These are phyloP conservation scores for Cladorrhinum sp. DNA, from an alignment of 2,329 filamentous ascomycete species.

Conservation along the genomic window DNA sequence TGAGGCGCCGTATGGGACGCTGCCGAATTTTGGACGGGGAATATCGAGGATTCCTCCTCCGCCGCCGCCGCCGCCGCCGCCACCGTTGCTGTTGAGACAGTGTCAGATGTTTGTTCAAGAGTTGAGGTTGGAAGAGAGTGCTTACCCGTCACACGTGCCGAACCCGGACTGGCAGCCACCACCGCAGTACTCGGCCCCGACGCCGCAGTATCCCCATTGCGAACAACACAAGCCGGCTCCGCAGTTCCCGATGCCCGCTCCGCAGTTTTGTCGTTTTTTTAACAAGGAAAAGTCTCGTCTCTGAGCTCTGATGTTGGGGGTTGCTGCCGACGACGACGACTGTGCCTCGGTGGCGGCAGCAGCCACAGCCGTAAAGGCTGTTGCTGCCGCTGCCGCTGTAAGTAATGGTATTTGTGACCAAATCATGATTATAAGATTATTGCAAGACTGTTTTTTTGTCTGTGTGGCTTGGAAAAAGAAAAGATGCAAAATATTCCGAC, in stretches of 20 bases:
- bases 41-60: slow-evolving; percentile 6
- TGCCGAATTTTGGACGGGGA: slow-evolving; percentile 16
- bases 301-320: background rate
- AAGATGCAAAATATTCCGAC: background rate
- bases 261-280: slow-evolving; percentile 15
- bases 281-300: background rate
- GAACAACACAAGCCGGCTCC: slow-evolving; percentile 9
- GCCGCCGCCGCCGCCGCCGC: background rate
- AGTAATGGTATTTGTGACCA: background rate
- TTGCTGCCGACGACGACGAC: background rate
- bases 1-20: slow-evolving; percentile 19
- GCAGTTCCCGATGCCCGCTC: slow-evolving; percentile 13
- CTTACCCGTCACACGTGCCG: slow-evolving; percentile 6
- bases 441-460: background rate
- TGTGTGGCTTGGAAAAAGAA: background rate
- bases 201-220: slow-evolving; percentile 15
- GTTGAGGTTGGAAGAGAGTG: background rate
- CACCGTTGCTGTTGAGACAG: background rate
- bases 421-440: background rate
- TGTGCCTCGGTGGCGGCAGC: background rate
- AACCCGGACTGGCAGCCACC: slow-evolving; percentile 12
- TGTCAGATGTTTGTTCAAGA: background rate
- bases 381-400: background rate
- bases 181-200: slow-evolving; percentile 9
- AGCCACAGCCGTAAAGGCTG: background rate